Evolutionary conservation across 176 grass and related monocot species (phyloP).

Genomic region (Secale cereale): DNA sequence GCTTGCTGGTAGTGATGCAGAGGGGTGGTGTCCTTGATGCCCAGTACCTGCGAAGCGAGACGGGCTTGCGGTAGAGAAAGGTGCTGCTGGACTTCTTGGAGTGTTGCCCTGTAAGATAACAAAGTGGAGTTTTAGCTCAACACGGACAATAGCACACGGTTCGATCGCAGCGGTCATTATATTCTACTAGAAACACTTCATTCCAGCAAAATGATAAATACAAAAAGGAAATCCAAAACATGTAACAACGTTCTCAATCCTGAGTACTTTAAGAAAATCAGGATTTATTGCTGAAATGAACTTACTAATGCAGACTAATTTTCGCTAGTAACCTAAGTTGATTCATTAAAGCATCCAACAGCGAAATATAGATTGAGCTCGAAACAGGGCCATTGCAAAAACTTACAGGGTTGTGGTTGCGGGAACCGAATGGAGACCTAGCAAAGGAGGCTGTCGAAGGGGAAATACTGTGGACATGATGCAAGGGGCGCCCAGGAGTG

Average conservation of each 20-base stretch:
- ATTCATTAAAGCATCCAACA: neutral
- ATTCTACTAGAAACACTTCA: neutral
- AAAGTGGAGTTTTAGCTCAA: neutral
- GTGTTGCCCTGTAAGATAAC: conserved; percentile 44
- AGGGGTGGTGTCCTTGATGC: conserved; percentile 60
- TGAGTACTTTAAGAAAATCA: neutral
- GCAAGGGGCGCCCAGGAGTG: conserved; percentile 51
- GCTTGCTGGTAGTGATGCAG: conserved; percentile 45
- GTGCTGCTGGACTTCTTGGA: conserved; percentile 41
- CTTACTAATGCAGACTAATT: neutral
- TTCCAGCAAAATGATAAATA: neutral
- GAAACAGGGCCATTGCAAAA: neutral
- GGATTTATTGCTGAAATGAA: neutral
- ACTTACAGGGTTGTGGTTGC: conserved; percentile 67
- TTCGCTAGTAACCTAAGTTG: neutral
- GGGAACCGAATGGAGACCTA: conserved; percentile 63
- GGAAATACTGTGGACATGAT: conserved; percentile 63
- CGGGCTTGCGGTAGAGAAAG: conserved; percentile 57
- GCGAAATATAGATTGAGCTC: neutral
- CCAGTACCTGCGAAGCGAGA: conserved; percentile 52
- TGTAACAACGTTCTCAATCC: neutral
- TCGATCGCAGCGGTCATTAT: neutral
- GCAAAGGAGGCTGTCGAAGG: conserved; percentile 67
- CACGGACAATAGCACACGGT: neutral
- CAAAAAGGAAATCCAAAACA: neutral